A percentile compares a stretch with the other conserved stretches of the same genome.
phyloP scores from a whole-genome alignment of 1,284 basidiomycete genomes.

The Melampsora americana region DNA sequence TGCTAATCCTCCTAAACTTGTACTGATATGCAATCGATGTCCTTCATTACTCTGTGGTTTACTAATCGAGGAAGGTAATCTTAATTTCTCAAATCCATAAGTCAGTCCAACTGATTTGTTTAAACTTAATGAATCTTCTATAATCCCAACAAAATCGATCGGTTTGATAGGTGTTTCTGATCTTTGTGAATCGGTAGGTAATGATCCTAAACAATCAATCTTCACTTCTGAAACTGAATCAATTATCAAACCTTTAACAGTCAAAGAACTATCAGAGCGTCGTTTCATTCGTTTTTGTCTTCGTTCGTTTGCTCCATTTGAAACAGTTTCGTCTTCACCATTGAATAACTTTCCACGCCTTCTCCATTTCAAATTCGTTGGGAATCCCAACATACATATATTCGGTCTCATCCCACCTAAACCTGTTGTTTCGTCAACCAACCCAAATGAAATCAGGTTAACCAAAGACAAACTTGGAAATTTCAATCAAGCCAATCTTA shows the following conservation, averaged over 20 bases:
- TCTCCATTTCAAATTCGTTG: slow-evolving; percentile 40
- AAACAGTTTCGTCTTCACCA: neutral
- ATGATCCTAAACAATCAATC: slow-evolving; percentile 21
- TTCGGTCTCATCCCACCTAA: slow-evolving; percentile 42
- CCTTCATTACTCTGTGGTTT: slow-evolving; percentile 11
- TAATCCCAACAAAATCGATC: slow-evolving; percentile 35
- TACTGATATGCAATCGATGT: neutral
- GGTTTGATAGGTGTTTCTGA: slow-evolving; percentile 26
- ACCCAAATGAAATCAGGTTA: slow-evolving; percentile 2
- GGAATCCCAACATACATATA: slow-evolving; percentile 41
- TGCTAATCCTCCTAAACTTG: neutral
- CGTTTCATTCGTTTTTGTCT: slow-evolving; percentile 7
- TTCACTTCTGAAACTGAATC: slow-evolving; percentile 12
- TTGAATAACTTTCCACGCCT: slow-evolving; percentile 24
- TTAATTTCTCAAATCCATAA: slow-evolving; percentile 19
- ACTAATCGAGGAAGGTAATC: slow-evolving; percentile 33
- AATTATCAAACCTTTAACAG: slow-evolving; percentile 25
- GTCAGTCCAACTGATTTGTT: slow-evolving; percentile 36
- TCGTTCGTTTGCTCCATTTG: too few species aligned
- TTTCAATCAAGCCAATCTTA: too few species aligned
- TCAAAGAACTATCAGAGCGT: slow-evolving; percentile 32
- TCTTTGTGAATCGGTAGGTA: slow-evolving; percentile 38
- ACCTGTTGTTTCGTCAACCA: slow-evolving; percentile 3
- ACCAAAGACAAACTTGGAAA: too few species aligned
- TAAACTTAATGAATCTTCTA: slow-evolving; percentile 29